phyloP scores from a whole-genome alignment of 1,284 basidiomycete genomes.

The Inonotus obliquus region DNA sequence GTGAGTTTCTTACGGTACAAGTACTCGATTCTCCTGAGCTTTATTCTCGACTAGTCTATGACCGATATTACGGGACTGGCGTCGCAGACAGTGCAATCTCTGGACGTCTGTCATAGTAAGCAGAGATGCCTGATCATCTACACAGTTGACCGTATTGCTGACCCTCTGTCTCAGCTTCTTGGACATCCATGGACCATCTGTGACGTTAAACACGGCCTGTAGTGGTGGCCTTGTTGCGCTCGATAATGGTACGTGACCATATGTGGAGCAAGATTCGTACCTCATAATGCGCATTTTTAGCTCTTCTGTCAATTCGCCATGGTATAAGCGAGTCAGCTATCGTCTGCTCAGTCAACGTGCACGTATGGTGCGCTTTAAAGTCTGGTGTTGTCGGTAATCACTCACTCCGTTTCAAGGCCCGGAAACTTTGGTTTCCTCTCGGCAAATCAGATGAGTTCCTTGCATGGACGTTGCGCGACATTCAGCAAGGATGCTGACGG shows the following conservation, averaged over 20 bases:
- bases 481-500: constrained; percentile 34
- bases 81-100: constrained; percentile 31
- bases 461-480: constrained; percentile 33
- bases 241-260: constrained; percentile 28
- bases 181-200: constrained; percentile 34
- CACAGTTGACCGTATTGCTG: not conserved
- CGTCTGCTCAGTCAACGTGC: constrained; percentile 31
- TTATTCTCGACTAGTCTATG: constrained; percentile 25
- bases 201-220: constrained; percentile 35
- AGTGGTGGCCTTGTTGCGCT: constrained; percentile 33
- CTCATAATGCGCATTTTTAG: constrained; percentile 18
- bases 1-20: constrained; percentile 21
- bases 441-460: constrained; percentile 34
- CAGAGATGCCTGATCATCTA: not conserved
- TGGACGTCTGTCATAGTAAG: constrained; percentile 36
- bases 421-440: constrained; percentile 24
- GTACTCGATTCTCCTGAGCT: not conserved
- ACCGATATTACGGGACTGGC: constrained; percentile 33
- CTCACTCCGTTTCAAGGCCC: constrained; percentile 13
- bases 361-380: constrained; percentile 26
- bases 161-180: constrained; percentile 25
- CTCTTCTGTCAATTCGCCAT: constrained; percentile 30
- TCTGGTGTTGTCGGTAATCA: not conserved
- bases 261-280: not conserved
- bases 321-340: constrained; percentile 33